phyloP scores from a whole-genome alignment of 768 basidiomycete species.

The Mrakia frigida region DNA sequence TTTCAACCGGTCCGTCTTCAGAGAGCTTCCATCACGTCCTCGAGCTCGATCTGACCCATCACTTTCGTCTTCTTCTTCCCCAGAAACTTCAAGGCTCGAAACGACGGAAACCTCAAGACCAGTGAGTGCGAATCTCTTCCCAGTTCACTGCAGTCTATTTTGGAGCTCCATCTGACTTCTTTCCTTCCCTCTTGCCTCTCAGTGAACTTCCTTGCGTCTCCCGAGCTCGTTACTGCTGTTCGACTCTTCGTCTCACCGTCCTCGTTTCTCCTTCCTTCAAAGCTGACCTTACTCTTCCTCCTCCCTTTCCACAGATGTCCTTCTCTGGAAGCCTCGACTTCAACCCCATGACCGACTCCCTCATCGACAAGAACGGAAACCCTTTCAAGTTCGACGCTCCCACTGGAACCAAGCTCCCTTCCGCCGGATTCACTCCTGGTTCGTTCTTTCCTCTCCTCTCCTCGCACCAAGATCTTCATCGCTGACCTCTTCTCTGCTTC shows the following conservation, averaged over 20 bases:
- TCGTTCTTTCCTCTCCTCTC: constrained; percentile 27
- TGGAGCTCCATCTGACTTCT: background rate
- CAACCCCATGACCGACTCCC: constrained; percentile 79
- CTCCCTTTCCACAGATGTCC: constrained; percentile 55
- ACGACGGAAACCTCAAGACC: constrained; percentile 88
- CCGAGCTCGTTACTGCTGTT: constrained; percentile 85
- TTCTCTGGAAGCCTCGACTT: constrained; percentile 91
- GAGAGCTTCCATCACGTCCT: background rate
- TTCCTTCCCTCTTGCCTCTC: constrained; percentile 37
- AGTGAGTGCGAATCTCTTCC: constrained; percentile 34
- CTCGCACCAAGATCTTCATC: background rate
- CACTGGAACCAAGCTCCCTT: constrained; percentile 74
- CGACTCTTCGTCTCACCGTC: background rate
- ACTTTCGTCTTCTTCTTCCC: constrained; percentile 99
- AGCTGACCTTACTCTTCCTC: background rate
- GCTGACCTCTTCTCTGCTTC: no score
- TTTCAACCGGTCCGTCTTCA: constrained; percentile 59
- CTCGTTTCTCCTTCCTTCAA: background rate
- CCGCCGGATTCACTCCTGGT: constrained; percentile 72
- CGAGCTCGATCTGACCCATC: constrained; percentile 32
- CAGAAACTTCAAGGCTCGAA: constrained; percentile 88
- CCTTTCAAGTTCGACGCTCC: constrained; percentile 82
- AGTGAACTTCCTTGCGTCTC: constrained; percentile 95
- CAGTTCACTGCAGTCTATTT: background rate
- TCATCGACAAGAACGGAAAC: constrained; percentile 60